Evolutionary conservation across 2,329 filamentous ascomycete genomes (phyloP), one percentile per base, ranked within the genome.

Genomic region (Trichoderma brevicompactum): DNA sequence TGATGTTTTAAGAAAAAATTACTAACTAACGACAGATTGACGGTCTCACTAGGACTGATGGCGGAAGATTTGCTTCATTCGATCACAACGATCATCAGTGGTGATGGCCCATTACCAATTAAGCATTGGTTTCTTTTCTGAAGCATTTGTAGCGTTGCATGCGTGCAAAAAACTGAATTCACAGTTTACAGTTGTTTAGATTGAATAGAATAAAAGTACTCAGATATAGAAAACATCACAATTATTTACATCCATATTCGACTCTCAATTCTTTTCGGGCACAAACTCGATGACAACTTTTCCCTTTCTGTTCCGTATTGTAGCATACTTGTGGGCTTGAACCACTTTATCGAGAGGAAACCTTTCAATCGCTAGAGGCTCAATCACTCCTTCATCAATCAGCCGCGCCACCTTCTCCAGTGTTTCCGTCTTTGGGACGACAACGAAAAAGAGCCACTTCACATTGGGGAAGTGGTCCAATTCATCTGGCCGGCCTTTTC

Each of bases 281-380:
- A 66, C 32, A 69, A 76, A 75, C 5, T 70, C 66, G 23, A 76
- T 71, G 0, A 76, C 71, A 0, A 67, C 70, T 54, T 76, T 76
- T 6, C 70, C 71, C 6, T 58, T 61, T 9, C 71, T 68, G 2
- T 68, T 65, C 36, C 75, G 66, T 38, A 66, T 61, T 2, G 58
- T 48, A 0, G 72, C 71, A 66, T 69, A 68, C 19, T 65, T 48
- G 73, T 74, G 76, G 1, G 74, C 74, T 44, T 71, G 68, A 3
- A 71, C 58, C 0, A 70, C 74, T 9, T 69, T n/a, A 2, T 71
- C 68, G 13, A 69, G 61, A 0, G 65, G 48, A 58, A 74, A 76
- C 36, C 63, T 48, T 6, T 68, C 69, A 1, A 76, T 67, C 0
- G 69, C 63, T 7, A 75, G 28, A 0, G 70, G 64, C 53, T 68